Evolutionary conservation across 2,329 filamentous ascomycete species (phyloP), one percentile per base, ranked within the genome.

Genomic region (Plectosphaerella cucumerina): DNA sequence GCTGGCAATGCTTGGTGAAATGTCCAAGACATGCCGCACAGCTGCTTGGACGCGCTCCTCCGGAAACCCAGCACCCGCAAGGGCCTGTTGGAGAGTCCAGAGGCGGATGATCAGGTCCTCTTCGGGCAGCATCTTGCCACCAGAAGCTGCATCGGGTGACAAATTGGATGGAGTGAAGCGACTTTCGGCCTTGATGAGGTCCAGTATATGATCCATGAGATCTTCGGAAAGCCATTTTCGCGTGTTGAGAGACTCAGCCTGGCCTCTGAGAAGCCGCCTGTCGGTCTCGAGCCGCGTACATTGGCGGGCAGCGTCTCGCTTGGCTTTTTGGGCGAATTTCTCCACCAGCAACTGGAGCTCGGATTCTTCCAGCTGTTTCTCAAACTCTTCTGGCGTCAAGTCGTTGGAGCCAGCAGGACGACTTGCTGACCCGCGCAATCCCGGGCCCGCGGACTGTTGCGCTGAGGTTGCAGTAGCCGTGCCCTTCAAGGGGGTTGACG

Each of bases 311-410:
- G 87, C 85, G 69, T 97, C 92, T 60, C 86, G 85, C 59, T 86
- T 87, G 54, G 87, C 86, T 67, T 93, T 96, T 39, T 81, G 72
- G 0, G 86, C 86, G 68, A 93, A 75, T 63, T 91, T 94, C 56
- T 97, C 93, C 15, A 97, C 86, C 6, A 97, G 73, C 20, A 89
- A 72, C 67, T 97, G 92, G 35, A 99, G 75, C 61, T 96, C 90
- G n/a, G 90, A 87, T 60, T 91, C 87, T 65, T 97, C 90, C 15
- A 97, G 80, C 61, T 96, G 90, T 56, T 76, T 85, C 64, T 97
- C 94, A 48, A 97, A 87, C 66, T 97, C 90, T 64, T 97, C 93
- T 1, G 93, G 87, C 46, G 83, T 90, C 57, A 93, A 70, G 23
- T 80, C 72, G 50, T 81, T 72, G 48, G 26, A 31, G 26, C 26